phyloP scores from a whole-genome alignment of 2,329 filamentous ascomycete species.

The Aschersonia sp. region DNA sequence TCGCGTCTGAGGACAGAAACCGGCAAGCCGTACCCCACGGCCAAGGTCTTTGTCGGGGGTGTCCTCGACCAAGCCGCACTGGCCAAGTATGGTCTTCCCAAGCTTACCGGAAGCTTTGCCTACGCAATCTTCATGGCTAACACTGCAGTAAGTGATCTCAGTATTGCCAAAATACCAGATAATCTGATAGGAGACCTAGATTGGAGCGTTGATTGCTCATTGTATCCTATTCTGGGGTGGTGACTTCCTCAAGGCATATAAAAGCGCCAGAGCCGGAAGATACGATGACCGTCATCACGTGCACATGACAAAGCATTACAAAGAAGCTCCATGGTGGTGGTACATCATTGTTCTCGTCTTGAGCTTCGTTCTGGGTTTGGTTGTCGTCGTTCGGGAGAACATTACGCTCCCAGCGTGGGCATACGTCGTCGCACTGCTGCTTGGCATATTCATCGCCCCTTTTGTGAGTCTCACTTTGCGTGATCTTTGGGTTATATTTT shows the following conservation, averaged over 20 bases:
- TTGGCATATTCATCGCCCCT: conserved; percentile 7
- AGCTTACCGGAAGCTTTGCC: conserved; percentile 32
- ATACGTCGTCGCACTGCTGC: conserved; percentile 18
- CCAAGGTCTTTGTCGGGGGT: conserved; percentile 23
- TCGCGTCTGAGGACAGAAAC: conserved; percentile 20
- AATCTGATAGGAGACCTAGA: conserved; percentile 16
- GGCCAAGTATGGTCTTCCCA: conserved; percentile 27
- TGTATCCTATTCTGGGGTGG: conserved; percentile 39
- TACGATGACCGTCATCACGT: conserved; percentile 36
- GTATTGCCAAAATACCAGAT: too few species aligned
- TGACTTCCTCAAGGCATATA: conserved; percentile 32
- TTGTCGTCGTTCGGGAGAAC: conserved; percentile 19
- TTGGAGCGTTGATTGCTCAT: conserved; percentile 39
- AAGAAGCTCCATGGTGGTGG: conserved; percentile 26
- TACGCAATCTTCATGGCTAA: conserved; percentile 42
- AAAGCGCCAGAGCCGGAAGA: conserved; percentile 12
- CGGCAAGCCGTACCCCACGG: conserved; percentile 24
- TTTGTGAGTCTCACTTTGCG: neutral
- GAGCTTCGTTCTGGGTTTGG: conserved; percentile 17
- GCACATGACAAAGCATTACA: conserved; percentile 37
- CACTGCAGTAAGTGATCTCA: conserved; percentile 28
- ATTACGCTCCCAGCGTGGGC: conserved; percentile 21
- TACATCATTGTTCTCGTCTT: conserved; percentile 15
- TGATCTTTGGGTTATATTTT: too few species aligned
- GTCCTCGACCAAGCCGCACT: conserved; percentile 27